Conservation (phyloP, 352 stramenopile genomes). For the Blastocystis sp. region DNA sequence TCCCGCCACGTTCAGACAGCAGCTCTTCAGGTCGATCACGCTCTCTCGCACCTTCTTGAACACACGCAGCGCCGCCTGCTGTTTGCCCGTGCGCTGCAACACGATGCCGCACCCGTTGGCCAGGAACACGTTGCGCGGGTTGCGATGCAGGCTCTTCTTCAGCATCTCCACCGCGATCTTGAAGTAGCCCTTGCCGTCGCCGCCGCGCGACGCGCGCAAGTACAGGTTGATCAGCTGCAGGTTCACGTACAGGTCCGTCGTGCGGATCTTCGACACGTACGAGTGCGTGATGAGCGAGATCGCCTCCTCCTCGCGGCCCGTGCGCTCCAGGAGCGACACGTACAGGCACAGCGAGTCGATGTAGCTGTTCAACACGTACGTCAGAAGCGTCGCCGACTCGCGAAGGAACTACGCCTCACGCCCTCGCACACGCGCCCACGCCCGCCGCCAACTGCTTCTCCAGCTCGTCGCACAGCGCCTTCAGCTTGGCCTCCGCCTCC, state of each 20-base stretch:
- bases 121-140: conserved; percentile 51
- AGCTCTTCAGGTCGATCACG: neutral
- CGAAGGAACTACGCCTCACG: conserved; percentile 21
- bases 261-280: neutral
- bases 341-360: conserved; percentile 33
- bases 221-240: conserved; percentile 28
- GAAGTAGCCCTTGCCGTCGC: neutral
- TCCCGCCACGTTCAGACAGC: conserved; percentile 41
- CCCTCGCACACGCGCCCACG: too few species aligned
- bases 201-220: neutral
- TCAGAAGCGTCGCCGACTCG: conserved; percentile 47
- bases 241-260: conserved; percentile 50
- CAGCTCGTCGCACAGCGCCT: conserved; percentile 1
- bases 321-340: neutral
- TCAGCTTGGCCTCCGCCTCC: neutral
- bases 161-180: conserved; percentile 22
- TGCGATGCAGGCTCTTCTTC: neutral
- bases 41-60: conserved; percentile 63
- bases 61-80: conserved; percentile 28
- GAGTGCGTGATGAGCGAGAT: conserved; percentile 21
- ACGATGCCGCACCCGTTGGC: conserved; percentile 32
- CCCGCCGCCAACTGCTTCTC: conserved; percentile 31
- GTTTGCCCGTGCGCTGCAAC: conserved; percentile 15
- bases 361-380: conserved; percentile 36
- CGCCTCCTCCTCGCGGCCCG: conserved; percentile 12